A percentile compares a stretch with the other conserved stretches of the same genome.
Evolutionary conservation across 202 grass and related monocot genomes (phyloP).

Genomic region (Sporobolus alterniflorus): DNA sequence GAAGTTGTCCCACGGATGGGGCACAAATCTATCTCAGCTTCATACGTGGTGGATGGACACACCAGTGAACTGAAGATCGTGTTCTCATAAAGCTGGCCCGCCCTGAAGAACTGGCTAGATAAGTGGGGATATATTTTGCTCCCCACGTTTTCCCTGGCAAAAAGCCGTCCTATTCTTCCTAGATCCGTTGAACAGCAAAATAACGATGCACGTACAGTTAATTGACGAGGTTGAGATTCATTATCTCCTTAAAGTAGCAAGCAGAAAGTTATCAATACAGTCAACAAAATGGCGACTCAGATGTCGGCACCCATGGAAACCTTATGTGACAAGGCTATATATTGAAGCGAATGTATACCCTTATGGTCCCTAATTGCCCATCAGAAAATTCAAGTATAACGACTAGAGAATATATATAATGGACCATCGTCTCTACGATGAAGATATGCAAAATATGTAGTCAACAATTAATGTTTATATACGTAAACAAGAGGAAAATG

Average conservation of each 20-base stretch:
- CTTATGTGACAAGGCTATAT: neutral
- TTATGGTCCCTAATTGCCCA: too few relatives aligned
- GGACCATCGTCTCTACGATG: too few relatives aligned
- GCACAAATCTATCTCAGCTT: slow-evolving; percentile 12
- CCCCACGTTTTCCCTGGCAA: neutral
- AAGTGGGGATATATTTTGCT: neutral
- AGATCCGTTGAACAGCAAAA: neutral
- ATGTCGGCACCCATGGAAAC: slow-evolving; percentile 7
- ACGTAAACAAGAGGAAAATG: too few relatives aligned
- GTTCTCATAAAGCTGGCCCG: neutral
- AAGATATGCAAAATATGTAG: too few relatives aligned
- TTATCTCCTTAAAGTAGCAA: neutral
- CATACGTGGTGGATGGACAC: slow-evolving; percentile 1
- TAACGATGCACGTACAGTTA: slow-evolving; percentile 18
- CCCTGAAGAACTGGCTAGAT: neutral
- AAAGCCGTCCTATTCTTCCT: neutral
- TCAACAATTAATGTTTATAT: too few relatives aligned
- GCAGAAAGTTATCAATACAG: neutral
- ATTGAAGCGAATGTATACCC: too few relatives aligned
- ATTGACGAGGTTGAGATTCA: slow-evolving; percentile 15
- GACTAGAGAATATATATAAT: too few relatives aligned
- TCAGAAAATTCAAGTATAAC: too few relatives aligned
- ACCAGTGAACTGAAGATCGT: neutral
- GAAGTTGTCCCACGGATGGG: neutral
- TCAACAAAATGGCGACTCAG: neutral